Conservation (phyloP, 139 green algal genomes). For the Tetradesmus lagerheimii region DNA sequence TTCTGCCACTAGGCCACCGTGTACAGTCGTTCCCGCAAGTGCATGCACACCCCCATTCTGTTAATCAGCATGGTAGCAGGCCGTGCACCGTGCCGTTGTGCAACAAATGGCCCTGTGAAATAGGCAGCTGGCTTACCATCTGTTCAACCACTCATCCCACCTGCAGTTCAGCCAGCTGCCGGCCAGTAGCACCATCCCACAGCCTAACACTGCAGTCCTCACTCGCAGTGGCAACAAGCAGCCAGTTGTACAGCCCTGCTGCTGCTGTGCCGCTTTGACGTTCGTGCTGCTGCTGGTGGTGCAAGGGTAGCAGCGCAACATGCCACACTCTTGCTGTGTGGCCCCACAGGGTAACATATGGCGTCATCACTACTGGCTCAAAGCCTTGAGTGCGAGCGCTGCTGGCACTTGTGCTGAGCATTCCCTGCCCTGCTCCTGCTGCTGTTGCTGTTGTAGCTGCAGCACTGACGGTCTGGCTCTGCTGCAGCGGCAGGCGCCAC, state of each 20-base stretch:
- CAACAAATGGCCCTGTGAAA: no score
- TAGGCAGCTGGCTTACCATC: no score
- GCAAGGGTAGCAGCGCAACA: background rate
- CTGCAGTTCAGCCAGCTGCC: background rate
- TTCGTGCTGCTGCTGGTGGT: conserved; percentile 19
- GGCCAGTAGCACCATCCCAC: background rate
- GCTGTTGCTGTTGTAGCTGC: background rate
- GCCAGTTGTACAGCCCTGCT: background rate
- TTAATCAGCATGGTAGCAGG: no score
- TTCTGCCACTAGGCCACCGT: no score
- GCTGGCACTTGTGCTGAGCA: background rate
- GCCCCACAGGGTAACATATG: conserved; percentile 13
- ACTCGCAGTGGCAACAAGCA: background rate
- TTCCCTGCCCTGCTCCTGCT: background rate
- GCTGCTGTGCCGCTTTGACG: background rate
- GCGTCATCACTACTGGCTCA: background rate
- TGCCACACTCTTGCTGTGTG: conserved; percentile 26
- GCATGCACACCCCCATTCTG: no score
- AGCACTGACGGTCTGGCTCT: background rate
- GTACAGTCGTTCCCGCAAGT: no score
- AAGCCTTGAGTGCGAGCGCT: background rate
- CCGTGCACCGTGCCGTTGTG: no score
- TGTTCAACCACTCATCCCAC: no score
- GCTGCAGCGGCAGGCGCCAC: background rate
- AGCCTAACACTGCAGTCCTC: conserved; percentile 1